Conservation (phyloP, 352 stramenopile species). For the Phytophthora pinifolia region DNA sequence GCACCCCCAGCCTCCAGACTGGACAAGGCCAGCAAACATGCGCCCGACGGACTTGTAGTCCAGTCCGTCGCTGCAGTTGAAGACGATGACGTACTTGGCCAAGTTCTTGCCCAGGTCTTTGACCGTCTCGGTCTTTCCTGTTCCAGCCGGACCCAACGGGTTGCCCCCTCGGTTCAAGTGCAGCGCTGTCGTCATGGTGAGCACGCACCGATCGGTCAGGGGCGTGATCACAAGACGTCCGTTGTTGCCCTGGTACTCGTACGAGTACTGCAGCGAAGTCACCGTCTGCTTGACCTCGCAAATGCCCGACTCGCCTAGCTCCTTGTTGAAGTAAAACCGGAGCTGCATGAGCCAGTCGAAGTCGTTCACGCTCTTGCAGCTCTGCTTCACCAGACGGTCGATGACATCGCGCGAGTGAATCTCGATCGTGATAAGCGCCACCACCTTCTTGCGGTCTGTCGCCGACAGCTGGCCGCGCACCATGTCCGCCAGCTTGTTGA, state of each 20-base stretch:
- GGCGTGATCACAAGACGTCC: conserved; percentile 92
- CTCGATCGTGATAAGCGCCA: conserved; percentile 97
- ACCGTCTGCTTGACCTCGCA: conserved; percentile 89
- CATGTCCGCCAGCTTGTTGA: conserved; percentile 95
- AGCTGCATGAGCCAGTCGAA: conserved; percentile 92
- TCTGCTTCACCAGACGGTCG: conserved; percentile 92
- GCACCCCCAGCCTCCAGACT: conserved; percentile 93
- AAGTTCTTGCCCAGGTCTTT: conserved; percentile 95
- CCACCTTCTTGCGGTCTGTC: conserved; percentile 95
- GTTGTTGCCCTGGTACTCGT: conserved; percentile 89
- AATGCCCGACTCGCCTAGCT: conserved; percentile 75
- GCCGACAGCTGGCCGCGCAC: conserved; percentile 87
- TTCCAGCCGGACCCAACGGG: conserved; percentile 90
- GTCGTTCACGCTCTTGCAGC: conserved; percentile 90
- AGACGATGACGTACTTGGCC: conserved; percentile 94
- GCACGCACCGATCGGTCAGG: conserved; percentile 91
- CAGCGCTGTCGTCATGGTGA: conserved; percentile 93
- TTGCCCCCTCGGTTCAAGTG: conserved; percentile 92
- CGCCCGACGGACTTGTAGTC: conserved; percentile 94
- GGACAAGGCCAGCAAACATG: conserved; percentile 93
- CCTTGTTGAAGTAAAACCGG: conserved; percentile 88
- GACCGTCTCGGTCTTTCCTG: conserved; percentile 94
- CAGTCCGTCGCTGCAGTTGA: conserved; percentile 94
- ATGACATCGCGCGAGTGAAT: conserved; percentile 97
- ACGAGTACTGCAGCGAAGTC: conserved; percentile 83